Base-by-base conservation (phyloP, 129 eudicot genomes). In the Helichrysum umbraculigerum region DNA sequence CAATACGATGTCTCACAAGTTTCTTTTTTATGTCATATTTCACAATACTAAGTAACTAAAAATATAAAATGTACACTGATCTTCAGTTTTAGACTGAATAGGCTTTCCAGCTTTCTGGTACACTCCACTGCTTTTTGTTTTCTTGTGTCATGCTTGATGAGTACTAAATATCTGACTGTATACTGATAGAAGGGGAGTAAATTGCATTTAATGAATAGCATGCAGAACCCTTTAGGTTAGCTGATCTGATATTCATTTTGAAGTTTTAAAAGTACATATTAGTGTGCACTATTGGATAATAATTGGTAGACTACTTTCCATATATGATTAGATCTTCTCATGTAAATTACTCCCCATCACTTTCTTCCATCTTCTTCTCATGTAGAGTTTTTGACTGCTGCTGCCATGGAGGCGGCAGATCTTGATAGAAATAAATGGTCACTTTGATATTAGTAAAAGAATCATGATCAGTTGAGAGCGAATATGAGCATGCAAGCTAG, bases 401-500 rank as follows among this genome's bases (percentile, higher is more conserved):
- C 63, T 42, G 47, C 42, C 6, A n/a, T 39, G 41, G 59, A 60
- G 39, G 78, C 59, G 28, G 35, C 20, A 61, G 17, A 71, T 52
- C 8, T 30, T 32, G 63, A 29, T 54, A 54, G 10, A 61, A 32
- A 17, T 1, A 75, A 33, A 10, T n/a, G 63, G 33, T n/a, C 28
- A 63, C 71, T 19, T 65, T 64, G 35, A 64, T 64, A n/a, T 47
- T 16, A 11, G 47, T 75, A 62, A 57, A 75, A 62, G 47, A 6
- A 4, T 10, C 16, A 7, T 4, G 54, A 47, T 33, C 50, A 44
- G 51, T 75, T 29, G 10, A 75, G 41, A 63, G 63, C 6, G 17
- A 29, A 74, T 29, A 61, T 29, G 63, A 63, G 63, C 71, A 64
- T 62, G 78, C 71, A 75, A 47, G 65, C 35, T 75, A 20, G 57